Evolutionary conservation across 352 stramenopile genomes (phyloP), one percentile per base, ranked within the genome.

Genomic region (Phytophthora crassamura): DNA sequence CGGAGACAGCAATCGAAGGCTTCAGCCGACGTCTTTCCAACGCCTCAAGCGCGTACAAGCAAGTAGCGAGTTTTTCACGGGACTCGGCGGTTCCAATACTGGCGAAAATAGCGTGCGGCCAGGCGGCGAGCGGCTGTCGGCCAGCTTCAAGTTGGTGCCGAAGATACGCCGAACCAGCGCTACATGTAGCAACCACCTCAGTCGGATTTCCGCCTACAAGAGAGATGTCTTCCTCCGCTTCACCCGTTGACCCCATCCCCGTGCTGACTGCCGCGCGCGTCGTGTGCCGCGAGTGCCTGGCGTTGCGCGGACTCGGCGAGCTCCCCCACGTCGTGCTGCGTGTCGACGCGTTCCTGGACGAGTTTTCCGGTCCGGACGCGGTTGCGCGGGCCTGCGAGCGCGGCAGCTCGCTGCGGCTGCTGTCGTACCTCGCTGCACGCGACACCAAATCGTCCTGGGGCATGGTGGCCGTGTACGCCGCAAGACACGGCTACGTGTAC

Each of bases 401-500:
- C 5, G 51, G 51, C 18, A 46, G 47, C 12, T 65, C 47, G 7
- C 33, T 65, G 32, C 39, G 57, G 14, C 40, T 65, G 47, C 30
- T 60, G 3, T 20, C 52, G n/a, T 50, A 51, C 20, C 16, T 60
- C 16, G 52, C 32, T 32, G 46, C 57, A 2, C 47, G 57, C 3
- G 47, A 65, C n/a, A 32, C 16, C 43, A 7, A 58, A 14, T 57
- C 28, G 15, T 52, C 30, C 28, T 65, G 46, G 38, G 34, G 56
- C 7, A 43, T 51, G 5, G 56, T 43, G 14, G 42, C 56, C 8
- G 36, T 50, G 10, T 38, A 15, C 28, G 38, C 57, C 36, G 57
- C 57, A 20, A 58, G 22, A 32, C 39, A 52, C 57, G 57, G 46
- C 30, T 52, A 52, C 47, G 46, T 65, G 38, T 39, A 65, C 40